Percentiles rank a stretch among this genome's conserved stretches.
Conservation (phyloP, 2,329 filamentous ascomycete species). For the Colletotrichum tropicale region DNA sequence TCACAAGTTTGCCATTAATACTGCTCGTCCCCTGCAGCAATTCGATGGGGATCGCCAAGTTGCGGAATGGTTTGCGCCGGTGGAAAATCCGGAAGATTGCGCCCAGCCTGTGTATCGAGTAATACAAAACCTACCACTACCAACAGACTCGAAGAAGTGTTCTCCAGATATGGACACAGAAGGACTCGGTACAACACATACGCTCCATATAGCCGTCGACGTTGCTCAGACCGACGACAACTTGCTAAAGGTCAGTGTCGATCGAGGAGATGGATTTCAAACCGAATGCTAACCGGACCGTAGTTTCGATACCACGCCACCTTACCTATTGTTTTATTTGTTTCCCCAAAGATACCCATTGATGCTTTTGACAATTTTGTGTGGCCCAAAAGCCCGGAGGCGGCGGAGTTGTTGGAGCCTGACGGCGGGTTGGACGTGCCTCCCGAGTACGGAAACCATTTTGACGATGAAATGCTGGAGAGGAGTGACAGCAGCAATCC, state of each 20-base stretch:
- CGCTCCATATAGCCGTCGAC: not conserved
- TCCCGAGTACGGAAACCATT: not conserved
- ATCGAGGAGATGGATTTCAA: accelerated
- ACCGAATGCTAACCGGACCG: not conserved
- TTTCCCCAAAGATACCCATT: not conserved
- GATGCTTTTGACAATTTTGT: not conserved
- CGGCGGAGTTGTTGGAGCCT: too few relatives aligned
- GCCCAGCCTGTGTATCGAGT: not conserved
- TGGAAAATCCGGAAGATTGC: not conserved
- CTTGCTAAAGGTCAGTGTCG: not conserved
- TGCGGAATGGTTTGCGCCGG: not conserved
- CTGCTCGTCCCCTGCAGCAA: not conserved
- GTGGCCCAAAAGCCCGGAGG: not conserved
- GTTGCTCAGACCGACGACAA: not conserved
- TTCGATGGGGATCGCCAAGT: not conserved
- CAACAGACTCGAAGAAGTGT: not conserved
- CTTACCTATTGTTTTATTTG: not conserved
- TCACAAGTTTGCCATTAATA: not conserved
- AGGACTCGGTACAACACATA: not conserved
- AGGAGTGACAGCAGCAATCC: not conserved
- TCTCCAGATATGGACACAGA: not conserved
- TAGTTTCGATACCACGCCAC: not conserved
- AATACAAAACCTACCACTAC: not conserved
- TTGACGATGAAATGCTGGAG: not conserved
- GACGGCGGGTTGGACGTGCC: not conserved